A percentile compares a stretch with the other conserved stretches of the same genome.
These are phyloP conservation scores for Leucocoprinus sp. DNA, from an alignment of 768 basidiomycete genomes.

Conservation along the genomic window DNA sequence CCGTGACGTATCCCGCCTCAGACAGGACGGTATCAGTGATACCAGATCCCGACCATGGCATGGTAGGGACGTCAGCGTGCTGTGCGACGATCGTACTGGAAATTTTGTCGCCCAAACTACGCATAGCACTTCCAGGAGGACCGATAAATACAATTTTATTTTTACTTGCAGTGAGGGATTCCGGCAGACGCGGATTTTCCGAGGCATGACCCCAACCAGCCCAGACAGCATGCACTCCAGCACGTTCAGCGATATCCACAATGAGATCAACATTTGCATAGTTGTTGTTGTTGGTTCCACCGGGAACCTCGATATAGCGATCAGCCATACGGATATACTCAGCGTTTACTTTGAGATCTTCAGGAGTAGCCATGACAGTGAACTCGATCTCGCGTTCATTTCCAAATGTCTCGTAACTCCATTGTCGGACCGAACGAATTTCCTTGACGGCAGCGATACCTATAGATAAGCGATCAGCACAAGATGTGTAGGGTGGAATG, in stretches of 20 bases:
- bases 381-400: conserved; percentile 94
- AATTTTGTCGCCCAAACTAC: conserved; percentile 98
- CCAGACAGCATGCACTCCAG: conserved; percentile 99
- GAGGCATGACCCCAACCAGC: conserved; percentile 99
- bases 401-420: conserved; percentile 99
- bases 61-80: conserved; percentile 91
- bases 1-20: conserved; percentile 83
- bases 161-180: conserved; percentile 84
- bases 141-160: conserved; percentile 99
- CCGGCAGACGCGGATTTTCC: conserved; percentile 94
- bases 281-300: conserved; percentile 98
- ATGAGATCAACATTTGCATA: conserved; percentile 99
- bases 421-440: conserved; percentile 97
- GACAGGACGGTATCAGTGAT: conserved; percentile 83
- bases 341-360: conserved; percentile 97
- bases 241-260: conserved; percentile 93
- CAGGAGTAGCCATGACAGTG: conserved; percentile 99
- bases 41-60: conserved; percentile 98
- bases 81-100: conserved; percentile 99
- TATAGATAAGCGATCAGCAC: conserved; percentile 24
- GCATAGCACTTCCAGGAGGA: conserved; percentile 97
- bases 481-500: conserved; percentile 6
- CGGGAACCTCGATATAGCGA: conserved; percentile 97
- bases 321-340: conserved; percentile 99
- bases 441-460: conserved; percentile 99